A percentile compares a stretch with the other conserved stretches of the same genome.
These are phyloP conservation scores for Ceratobasidium sp. DNA, from an alignment of 1,284 basidiomycete genomes.

Conservation along the genomic window DNA sequence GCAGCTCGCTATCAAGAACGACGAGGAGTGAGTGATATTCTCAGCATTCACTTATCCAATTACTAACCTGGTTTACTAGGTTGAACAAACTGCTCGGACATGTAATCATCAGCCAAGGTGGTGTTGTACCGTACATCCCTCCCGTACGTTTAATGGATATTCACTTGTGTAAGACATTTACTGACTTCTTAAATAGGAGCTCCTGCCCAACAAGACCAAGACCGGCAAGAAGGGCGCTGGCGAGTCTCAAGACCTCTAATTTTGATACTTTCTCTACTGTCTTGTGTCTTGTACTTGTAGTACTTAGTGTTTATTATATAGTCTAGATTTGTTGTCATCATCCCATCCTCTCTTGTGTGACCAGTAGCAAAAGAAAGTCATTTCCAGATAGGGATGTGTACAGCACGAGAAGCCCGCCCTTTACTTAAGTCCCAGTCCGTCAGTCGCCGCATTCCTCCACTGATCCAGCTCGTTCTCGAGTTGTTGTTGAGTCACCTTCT, in stretches of 20 bases:
- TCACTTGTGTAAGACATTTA: no score
- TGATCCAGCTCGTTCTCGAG: constrained; percentile 39
- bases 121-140: constrained; percentile 82
- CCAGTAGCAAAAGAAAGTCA: constrained; percentile 10
- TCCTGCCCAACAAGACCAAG: constrained; percentile 56
- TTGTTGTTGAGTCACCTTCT: constrained; percentile 30
- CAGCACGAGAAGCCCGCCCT: neutral
- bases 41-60: constrained; percentile 46
- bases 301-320: constrained; percentile 30
- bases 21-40: constrained; percentile 71
- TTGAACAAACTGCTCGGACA: constrained; percentile 81
- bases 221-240: constrained; percentile 59
- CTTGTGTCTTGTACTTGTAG: constrained; percentile 29
- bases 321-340: constrained; percentile 29
- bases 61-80: constrained; percentile 54
- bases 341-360: constrained; percentile 5
- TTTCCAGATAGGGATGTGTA: constrained; percentile 6
- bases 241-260: constrained; percentile 37
- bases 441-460: constrained; percentile 17
- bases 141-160: no score
- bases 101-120: constrained; percentile 91
- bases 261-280: constrained; percentile 9
- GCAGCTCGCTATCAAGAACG: constrained; percentile 90
- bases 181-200: no score
- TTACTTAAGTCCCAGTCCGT: constrained; percentile 29